Percentiles rank a stretch among this genome's conserved stretches.
These are phyloP conservation scores for Podaxis mareebaensis DNA, from an alignment of 768 basidiomycete genomes.

Conservation along the genomic window DNA sequence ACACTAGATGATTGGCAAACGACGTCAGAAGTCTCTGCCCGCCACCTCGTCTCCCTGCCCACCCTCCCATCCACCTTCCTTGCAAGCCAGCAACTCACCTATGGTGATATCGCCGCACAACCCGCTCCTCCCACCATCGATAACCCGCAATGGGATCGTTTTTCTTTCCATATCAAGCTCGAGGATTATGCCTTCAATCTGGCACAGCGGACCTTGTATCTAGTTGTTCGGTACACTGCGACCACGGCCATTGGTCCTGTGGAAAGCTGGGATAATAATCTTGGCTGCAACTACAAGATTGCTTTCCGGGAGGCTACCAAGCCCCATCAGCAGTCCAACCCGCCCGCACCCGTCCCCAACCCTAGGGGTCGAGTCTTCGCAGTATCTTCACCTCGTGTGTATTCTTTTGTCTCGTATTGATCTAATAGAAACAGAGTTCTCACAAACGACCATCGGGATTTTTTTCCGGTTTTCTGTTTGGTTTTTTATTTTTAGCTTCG, in stretches of 20 bases:
- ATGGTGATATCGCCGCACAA: slow-evolving; percentile 21
- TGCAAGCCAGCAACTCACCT: neutral
- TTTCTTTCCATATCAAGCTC: slow-evolving; percentile 63
- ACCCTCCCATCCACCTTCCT: slow-evolving; percentile 33
- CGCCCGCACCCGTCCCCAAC: neutral
- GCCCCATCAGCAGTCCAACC: neutral
- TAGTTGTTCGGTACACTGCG: slow-evolving; percentile 55
- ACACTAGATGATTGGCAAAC: slow-evolving; percentile 96
- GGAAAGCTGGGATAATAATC: slow-evolving; percentile 97
- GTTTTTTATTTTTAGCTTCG: slow-evolving; percentile 9
- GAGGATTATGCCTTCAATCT: slow-evolving; percentile 67
- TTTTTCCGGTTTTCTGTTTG: slow-evolving; percentile 6
- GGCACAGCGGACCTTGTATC: slow-evolving; percentile 52
- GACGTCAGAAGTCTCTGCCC: slow-evolving; percentile 77
- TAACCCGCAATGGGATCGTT: slow-evolving; percentile 53
- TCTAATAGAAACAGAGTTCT: too few species aligned
- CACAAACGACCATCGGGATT: slow-evolving; percentile 15
- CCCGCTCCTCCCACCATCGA: neutral
- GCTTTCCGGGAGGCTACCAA: slow-evolving; percentile 45
- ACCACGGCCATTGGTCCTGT: slow-evolving; percentile 26
- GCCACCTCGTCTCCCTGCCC: slow-evolving; percentile 43
- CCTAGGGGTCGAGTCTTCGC: slow-evolving; percentile 6
- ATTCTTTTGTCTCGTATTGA: neutral
- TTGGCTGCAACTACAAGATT: slow-evolving; percentile 73
- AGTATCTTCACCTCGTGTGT: slow-evolving; percentile 29